Conservation (phyloP, 2,329 filamentous ascomycete species). For the Rutstroemia sp. region DNA sequence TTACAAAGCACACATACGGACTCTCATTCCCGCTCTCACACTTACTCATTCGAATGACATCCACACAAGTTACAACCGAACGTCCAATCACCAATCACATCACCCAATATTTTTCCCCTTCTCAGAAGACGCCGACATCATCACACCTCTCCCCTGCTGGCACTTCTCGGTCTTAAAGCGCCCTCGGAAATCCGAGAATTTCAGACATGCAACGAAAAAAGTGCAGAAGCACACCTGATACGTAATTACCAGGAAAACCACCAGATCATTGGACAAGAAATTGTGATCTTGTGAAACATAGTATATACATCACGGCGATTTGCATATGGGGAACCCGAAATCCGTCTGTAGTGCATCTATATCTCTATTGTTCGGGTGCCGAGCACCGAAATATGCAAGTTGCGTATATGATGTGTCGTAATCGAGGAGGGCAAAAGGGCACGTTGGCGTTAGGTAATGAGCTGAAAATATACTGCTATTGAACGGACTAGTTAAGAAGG, state of each 20-base stretch:
- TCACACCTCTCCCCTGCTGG: background rate
- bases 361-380: too few species aligned
- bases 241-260: background rate
- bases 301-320: too few species aligned
- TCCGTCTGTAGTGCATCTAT: too few species aligned
- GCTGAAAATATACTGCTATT: too few species aligned
- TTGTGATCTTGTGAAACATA: too few species aligned
- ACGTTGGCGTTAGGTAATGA: too few species aligned
- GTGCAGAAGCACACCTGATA: background rate
- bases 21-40: background rate
- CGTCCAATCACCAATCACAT: background rate
- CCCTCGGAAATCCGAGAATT: background rate
- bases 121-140: background rate
- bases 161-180: background rate
- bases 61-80: background rate
- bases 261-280: background rate
- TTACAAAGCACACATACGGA: too few species aligned
- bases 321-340: too few species aligned
- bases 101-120: background rate
- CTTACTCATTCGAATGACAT: background rate
- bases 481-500: too few species aligned
- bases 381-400: too few species aligned
- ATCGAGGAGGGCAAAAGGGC: too few species aligned
- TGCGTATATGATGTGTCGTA: too few species aligned
- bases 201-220: background rate